phyloP scores from a whole-genome alignment of 148 eudicot species.

The Talinum fruticosum region DNA sequence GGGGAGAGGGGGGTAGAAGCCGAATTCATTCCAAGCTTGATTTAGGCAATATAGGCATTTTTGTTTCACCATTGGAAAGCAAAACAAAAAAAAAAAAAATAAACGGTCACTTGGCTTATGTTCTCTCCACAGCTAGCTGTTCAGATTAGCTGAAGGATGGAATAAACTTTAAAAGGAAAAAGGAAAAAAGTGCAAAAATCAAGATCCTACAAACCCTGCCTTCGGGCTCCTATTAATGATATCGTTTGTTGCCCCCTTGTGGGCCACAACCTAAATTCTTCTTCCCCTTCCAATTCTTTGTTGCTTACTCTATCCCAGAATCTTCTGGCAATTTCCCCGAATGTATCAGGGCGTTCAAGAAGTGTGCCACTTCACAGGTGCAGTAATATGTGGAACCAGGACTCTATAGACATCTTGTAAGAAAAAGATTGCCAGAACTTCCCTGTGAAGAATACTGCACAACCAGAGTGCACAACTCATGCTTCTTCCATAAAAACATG shows the following conservation, averaged over 20 bases:
- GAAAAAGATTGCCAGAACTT: background rate
- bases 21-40: background rate
- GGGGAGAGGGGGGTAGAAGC: background rate
- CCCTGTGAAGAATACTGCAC: background rate
- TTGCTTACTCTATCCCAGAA: background rate
- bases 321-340: background rate
- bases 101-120: background rate
- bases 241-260: background rate
- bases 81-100: background rate
- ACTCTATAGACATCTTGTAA: background rate
- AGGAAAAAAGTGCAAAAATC: background rate
- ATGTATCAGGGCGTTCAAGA: background rate
- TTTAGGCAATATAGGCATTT: background rate
- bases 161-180: background rate
- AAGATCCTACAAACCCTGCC: background rate
- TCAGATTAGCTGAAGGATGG: background rate
- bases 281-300: background rate
- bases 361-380: background rate
- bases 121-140: background rate
- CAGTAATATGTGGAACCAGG: background rate
- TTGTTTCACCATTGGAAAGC: background rate
- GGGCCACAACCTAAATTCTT: background rate
- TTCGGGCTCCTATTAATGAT: background rate
- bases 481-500: background rate
- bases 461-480: background rate